Percentiles rank a stretch among this genome's conserved stretches.
Evolutionary conservation across 257 asterid species (phyloP).

Genomic region (Scutellaria baicalensis): DNA sequence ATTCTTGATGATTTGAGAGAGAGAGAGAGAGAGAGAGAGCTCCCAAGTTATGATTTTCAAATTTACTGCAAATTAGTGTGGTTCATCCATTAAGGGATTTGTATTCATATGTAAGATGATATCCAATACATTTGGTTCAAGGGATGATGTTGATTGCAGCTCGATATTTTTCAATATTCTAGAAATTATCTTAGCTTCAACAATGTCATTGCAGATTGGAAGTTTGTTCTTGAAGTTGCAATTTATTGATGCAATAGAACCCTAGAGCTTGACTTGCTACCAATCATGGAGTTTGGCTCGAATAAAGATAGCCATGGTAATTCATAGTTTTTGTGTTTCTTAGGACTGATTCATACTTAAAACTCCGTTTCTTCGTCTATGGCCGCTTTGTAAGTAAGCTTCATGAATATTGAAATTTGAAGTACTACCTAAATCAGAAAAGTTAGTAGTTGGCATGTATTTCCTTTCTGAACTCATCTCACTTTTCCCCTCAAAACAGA

Average conservation of each 20-base stretch:
- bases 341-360: not conserved
- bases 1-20: too few species aligned
- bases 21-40: not conserved
- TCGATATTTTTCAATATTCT: not conserved
- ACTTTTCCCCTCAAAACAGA: slow-evolving; percentile 17
- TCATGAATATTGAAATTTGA: not conserved
- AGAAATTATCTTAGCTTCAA: not conserved
- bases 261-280: not conserved
- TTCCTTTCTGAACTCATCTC: not conserved
- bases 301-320: slow-evolving; percentile 10
- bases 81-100: not conserved
- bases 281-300: slow-evolving; percentile 22
- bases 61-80: not conserved
- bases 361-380: not conserved
- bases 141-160: not conserved
- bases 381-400: not conserved
- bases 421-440: not conserved
- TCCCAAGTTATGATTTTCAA: not conserved
- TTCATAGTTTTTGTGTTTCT: not conserved
- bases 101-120: not conserved
- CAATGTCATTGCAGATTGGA: slow-evolving; percentile 4
- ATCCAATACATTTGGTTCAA: not conserved
- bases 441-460: not conserved
- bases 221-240: not conserved
- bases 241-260: not conserved